Evolutionary conservation across 495 filamentous ascomycete genomes (phyloP).

Genomic region (Aspergillus steynii): DNA sequence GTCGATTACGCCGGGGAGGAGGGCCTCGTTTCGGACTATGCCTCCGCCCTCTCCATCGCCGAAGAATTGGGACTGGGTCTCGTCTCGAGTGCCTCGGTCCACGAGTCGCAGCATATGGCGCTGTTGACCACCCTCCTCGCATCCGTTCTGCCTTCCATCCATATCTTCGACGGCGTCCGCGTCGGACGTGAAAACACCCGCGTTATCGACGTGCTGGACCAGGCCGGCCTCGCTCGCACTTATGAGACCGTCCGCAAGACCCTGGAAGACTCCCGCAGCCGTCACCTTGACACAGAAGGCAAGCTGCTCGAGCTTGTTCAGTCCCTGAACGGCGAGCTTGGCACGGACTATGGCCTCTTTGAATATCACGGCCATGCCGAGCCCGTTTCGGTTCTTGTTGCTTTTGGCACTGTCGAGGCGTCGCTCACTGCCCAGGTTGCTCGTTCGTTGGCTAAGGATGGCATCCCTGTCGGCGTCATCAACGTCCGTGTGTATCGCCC

Average conservation of each 20-base stretch:
- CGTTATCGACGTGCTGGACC: conserved; percentile 81
- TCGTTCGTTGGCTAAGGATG: conserved; percentile 65
- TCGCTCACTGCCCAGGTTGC: conserved; percentile 83
- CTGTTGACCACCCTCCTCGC: conserved; percentile 84
- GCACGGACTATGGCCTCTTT: conserved; percentile 87
- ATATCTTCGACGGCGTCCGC: conserved; percentile 89
- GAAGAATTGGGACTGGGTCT: conserved; percentile 90
- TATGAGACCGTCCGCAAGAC: conserved; percentile 69
- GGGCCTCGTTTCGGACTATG: conserved; percentile 85
- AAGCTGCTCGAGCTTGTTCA: conserved; percentile 74
- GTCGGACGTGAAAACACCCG: conserved; percentile 83
- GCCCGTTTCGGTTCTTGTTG: conserved; percentile 79
- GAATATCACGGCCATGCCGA: conserved; percentile 88
- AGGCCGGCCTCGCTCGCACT: conserved; percentile 63
- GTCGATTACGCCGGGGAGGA: conserved; percentile 76
- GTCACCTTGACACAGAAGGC: conserved; percentile 70
- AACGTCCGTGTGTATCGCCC: conserved; percentile 92
- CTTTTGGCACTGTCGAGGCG: conserved; percentile 88
- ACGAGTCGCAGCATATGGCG: conserved; percentile 95
- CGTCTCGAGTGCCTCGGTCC: conserved; percentile 78
- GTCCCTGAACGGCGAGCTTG: conserved; percentile 87
- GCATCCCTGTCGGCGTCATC: conserved; percentile 77
- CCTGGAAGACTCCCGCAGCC: conserved; percentile 60
- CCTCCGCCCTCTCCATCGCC: conserved; percentile 73
- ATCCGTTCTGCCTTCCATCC: conserved; percentile 76